phyloP scores from a whole-genome alignment of 169 alveolate species.

The Plasmodium falciparum region DNA sequence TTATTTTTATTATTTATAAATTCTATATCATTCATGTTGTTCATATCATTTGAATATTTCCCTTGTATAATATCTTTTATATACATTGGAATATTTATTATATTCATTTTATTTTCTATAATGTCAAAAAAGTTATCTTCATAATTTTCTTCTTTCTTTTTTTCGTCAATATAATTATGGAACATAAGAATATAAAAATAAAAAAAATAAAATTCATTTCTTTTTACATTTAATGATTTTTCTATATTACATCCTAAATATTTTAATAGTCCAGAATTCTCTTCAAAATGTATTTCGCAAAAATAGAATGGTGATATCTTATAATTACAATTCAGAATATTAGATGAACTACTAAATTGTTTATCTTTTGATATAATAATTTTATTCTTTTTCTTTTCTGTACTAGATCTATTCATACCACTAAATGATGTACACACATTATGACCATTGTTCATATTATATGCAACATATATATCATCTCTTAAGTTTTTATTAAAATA shows the following conservation, averaged over 20 bases:
- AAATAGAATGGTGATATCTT: slow-evolving; percentile 19
- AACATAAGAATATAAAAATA: slow-evolving; percentile 21
- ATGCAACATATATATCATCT: slow-evolving; percentile 22
- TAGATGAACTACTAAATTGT: no score
- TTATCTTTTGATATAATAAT: no score
- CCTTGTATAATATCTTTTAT: no score
- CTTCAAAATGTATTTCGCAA: slow-evolving; percentile 35
- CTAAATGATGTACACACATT: slow-evolving; percentile 2
- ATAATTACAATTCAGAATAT: no score
- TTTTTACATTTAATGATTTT: slow-evolving; percentile 9
- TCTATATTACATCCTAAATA: slow-evolving; percentile 26
- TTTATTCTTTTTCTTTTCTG: not conserved
- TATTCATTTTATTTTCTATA: slow-evolving; percentile 27
- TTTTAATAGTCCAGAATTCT: slow-evolving; percentile 26
- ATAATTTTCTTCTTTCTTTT: slow-evolving; percentile 7
- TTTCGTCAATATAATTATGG: slow-evolving; percentile 1
- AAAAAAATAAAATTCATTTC: slow-evolving; percentile 11
- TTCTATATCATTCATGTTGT: no score
- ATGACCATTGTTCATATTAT: slow-evolving; percentile 32
- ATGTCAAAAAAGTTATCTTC: slow-evolving; percentile 39
- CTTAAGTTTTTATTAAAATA: slow-evolving; percentile 13
- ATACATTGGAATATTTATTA: not conserved
- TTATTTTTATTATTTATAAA: no score
- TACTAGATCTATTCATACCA: not conserved
- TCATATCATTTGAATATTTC: no score